Base-by-base conservation (phyloP, 768 basidiomycete species). In the Termitomyces sp. region DNA sequence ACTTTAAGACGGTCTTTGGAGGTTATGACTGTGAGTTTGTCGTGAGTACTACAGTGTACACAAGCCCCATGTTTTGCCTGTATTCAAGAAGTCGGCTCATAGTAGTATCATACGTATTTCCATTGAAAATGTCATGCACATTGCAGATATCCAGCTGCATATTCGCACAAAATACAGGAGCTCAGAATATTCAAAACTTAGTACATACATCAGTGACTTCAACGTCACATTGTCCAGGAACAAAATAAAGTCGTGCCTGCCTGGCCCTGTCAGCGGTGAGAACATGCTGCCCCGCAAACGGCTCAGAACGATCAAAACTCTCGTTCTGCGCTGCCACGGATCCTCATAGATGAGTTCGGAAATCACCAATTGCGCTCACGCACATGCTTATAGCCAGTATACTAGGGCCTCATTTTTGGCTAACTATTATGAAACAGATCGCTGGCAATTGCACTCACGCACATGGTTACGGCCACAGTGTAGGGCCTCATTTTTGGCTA, bases 211-310 rank as follows among this genome's bases (percentile, higher is more conserved):
- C 11, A 15, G 15, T 16, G 2, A 15, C 13, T 0, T 28, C 28
- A n/a, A n/a, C n/a, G 35, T 38, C 57, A 38, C 45, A 57, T 22
- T 50, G 20, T 49, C 24, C 48, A 58, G 49, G 57, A 51, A 51
- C 57, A 38, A 28, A 44, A 39, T 7, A 20, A 7, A 15, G 2
- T 15, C 28, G 33, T 46, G 32, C 33, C 32, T 56, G 16, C 5
- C 15, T 8, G 7, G 24, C 7, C 24, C 54, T 42, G 36, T 16
- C 36, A 49, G 22, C 36, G n/a, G 54, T 55, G 39, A 40, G 39
- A 55, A 42, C 8, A 24, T 40, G 24, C 24, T 3, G 7, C 51
- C 15, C 32, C 15, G 46, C 46, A 50, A 50, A 32, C 28, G 32
- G 5, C 18, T 20, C 33, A 51, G n/a, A 51, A 13, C 51, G 35